These are phyloP conservation scores for Eucalyptus erythrocorys DNA, from an alignment of 345 rosid genomes.

Conservation along the genomic window DNA sequence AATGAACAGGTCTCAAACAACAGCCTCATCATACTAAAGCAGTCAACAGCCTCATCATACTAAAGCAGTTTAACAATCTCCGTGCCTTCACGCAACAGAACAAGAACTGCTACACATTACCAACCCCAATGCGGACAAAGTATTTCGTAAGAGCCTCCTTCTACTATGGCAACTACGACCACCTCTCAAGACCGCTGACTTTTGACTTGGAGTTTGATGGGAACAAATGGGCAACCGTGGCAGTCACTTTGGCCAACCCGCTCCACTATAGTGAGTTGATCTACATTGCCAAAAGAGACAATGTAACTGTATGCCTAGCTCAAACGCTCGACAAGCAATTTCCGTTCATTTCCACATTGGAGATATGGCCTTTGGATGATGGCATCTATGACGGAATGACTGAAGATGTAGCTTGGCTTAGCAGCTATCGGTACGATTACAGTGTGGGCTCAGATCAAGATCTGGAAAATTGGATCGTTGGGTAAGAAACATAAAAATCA, in stretches of 20 bases:
- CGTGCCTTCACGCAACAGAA: not conserved
- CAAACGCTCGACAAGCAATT: not conserved
- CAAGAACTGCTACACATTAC: not conserved
- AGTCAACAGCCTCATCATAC: not conserved
- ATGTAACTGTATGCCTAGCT: conserved; percentile 5
- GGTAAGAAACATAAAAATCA: not conserved
- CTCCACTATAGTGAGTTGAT: not conserved
- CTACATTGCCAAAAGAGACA: not conserved
- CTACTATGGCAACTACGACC: not conserved
- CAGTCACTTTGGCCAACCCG: not conserved
- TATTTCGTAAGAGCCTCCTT: not conserved
- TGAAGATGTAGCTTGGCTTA: conserved; percentile 1
- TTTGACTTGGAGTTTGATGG: not conserved
- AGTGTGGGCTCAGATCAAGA: not conserved
- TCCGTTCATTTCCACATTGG: conserved; percentile 18
- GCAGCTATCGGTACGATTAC: not conserved
- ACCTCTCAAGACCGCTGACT: not conserved
- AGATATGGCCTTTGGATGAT: not conserved
- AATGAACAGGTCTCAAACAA: not conserved
- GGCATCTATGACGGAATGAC: not conserved
- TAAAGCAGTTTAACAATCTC: not conserved
- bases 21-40: not conserved
- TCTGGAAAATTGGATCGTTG: not conserved
- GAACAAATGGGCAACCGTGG: conserved; percentile 7
- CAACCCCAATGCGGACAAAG: not conserved